A percentile compares a stretch with the other conserved stretches of the same genome.
These are phyloP conservation scores for Clavaria fumosa DNA, from an alignment of 768 basidiomycete species.

Conservation along the genomic window DNA sequence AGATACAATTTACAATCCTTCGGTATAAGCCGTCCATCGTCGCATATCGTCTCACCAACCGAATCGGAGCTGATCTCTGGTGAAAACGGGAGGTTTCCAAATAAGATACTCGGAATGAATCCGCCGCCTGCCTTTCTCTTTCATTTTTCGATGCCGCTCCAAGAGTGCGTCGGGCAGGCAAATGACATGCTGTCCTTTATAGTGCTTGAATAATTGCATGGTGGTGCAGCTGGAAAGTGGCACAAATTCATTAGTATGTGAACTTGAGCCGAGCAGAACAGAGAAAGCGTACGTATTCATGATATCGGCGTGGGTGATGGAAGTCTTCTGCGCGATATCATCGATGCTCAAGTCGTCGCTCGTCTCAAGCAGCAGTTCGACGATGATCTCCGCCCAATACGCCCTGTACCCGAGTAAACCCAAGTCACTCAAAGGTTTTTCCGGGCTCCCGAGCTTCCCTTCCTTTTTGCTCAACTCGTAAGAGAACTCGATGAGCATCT, in stretches of 20 bases:
- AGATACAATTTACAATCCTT: too few relatives aligned
- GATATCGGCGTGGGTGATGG: slow-evolving; percentile 89
- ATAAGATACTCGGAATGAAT: slow-evolving; percentile 69
- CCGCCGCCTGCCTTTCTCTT: slow-evolving; percentile 58
- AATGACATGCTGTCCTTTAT: slow-evolving; percentile 89
- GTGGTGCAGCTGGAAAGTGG: slow-evolving; percentile 83
- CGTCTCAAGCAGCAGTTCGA: slow-evolving; percentile 67
- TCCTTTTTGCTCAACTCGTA: slow-evolving; percentile 97
- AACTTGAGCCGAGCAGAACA: slow-evolving; percentile 7
- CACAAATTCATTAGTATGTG: slow-evolving; percentile 6
- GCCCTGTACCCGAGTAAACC: slow-evolving; percentile 87
- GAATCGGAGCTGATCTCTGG: slow-evolving; percentile 78
- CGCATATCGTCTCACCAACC: too few relatives aligned
- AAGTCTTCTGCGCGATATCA: slow-evolving; percentile 90
- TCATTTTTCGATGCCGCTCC: slow-evolving; percentile 78
- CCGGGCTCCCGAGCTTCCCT: slow-evolving; percentile 88
- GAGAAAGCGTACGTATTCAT: slow-evolving; percentile 82
- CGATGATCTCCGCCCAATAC: slow-evolving; percentile 95
- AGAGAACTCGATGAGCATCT: slow-evolving; percentile 92
- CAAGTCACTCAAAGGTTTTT: slow-evolving; percentile 92
- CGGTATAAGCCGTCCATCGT: too few relatives aligned
- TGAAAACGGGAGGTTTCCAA: slow-evolving; percentile 95
- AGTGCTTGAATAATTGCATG: slow-evolving; percentile 87
- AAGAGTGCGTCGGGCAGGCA: slow-evolving; percentile 82
- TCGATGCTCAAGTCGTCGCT: slow-evolving; percentile 85